Evolutionary conservation across 441 rosid species (phyloP).

Genomic region (Populus hybrid): DNA sequence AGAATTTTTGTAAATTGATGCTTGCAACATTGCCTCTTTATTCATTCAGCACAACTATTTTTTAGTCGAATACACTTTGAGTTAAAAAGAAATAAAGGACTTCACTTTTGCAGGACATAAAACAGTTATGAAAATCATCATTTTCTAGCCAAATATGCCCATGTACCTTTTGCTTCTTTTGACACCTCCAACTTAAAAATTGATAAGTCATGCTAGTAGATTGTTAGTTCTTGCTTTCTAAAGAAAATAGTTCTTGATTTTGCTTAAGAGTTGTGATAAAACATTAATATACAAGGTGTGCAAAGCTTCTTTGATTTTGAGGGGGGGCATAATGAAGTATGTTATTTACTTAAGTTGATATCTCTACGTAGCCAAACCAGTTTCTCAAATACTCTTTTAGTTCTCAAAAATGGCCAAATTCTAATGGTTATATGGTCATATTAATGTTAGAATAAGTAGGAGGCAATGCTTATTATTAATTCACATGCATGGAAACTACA

Average conservation of each 20-base stretch:
- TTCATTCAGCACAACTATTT: neutral
- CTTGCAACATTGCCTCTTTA: neutral
- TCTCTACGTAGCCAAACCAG: slow-evolving; percentile 61
- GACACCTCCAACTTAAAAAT: neutral
- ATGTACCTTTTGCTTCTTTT: neutral
- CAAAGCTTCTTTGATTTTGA: neutral
- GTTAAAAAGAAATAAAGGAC: neutral
- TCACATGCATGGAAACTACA: no score
- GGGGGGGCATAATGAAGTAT: neutral
- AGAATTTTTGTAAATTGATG: neutral
- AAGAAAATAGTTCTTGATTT: neutral
- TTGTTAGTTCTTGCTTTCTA: neutral
- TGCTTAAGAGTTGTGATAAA: no score
- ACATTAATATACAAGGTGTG: neutral
- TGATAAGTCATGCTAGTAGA: neutral
- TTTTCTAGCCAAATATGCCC: neutral
- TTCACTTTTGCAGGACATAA: neutral
- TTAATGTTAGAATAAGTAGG: no score
- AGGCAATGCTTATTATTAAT: no score
- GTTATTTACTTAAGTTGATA: slow-evolving; percentile 18
- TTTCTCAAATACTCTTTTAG: slow-evolving; percentile 73
- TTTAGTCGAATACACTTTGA: neutral
- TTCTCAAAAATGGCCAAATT: slow-evolving; percentile 70
- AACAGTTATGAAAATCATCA: neutral
- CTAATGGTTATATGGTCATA: neutral